phyloP scores from a whole-genome alignment of 306 rosid species.

The Dalbergia oliveri region DNA sequence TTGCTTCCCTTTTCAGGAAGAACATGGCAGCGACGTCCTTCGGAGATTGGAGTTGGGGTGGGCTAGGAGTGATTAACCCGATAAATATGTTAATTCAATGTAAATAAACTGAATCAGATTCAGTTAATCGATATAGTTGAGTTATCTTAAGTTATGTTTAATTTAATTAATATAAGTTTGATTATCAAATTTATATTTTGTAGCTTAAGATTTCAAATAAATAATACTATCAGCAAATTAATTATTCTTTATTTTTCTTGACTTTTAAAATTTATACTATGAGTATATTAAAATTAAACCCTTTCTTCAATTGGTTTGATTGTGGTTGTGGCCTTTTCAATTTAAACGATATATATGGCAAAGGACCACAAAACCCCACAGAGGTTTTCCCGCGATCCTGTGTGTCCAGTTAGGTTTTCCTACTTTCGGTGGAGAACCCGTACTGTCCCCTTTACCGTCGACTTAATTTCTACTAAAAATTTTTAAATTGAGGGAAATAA shows the following conservation, averaged over 20 bases:
- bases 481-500: neutral
- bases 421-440: conserved; percentile 2
- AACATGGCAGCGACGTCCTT: conserved; percentile 30
- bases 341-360: neutral
- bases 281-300: too few relatives aligned
- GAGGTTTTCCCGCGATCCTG: neutral
- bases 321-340: neutral
- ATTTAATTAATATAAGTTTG: too few relatives aligned
- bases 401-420: conserved; percentile 12
- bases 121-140: too few relatives aligned
- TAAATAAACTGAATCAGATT: neutral
- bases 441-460: neutral
- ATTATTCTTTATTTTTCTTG: too few relatives aligned
- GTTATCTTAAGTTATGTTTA: too few relatives aligned
- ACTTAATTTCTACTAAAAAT: neutral
- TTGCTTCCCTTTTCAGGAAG: neutral
- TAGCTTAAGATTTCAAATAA: too few relatives aligned
- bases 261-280: too few relatives aligned
- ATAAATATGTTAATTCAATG: neutral
- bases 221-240: too few relatives aligned
- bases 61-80: neutral
- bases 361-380: conserved; percentile 20
- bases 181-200: too few relatives aligned
- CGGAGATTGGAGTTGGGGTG: neutral
- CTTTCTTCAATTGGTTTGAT: neutral